These are phyloP conservation scores for Balansia obtecta DNA, from an alignment of 2,329 filamentous ascomycete species.

Conservation along the genomic window DNA sequence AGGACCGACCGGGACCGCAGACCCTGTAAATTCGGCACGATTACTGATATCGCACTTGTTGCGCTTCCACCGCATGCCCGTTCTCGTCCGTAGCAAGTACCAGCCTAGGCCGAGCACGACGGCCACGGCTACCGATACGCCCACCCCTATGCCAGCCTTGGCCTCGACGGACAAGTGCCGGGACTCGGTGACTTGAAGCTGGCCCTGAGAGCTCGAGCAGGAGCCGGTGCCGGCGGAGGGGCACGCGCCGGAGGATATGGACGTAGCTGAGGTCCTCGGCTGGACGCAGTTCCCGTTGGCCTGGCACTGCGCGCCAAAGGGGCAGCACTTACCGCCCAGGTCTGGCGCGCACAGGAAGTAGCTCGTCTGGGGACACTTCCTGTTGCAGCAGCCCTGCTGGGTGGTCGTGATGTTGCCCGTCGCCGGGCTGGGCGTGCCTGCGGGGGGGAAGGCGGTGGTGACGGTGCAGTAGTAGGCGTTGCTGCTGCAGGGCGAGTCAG, in stretches of 20 bases:
- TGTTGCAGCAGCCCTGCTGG: slow-evolving; percentile 25
- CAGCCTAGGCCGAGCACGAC: slow-evolving; percentile 32
- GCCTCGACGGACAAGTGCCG: slow-evolving; percentile 32
- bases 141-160: slow-evolving; percentile 45
- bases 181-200: slow-evolving; percentile 24
- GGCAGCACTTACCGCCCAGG: slow-evolving; percentile 38
- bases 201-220: slow-evolving; percentile 27
- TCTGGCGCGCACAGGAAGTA: slow-evolving; percentile 30
- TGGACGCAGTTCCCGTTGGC: slow-evolving; percentile 23
- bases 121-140: slow-evolving; percentile 30
- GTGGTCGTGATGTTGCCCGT: slow-evolving; percentile 10
- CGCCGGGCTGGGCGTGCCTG: slow-evolving; percentile 13
- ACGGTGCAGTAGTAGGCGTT: slow-evolving; percentile 22
- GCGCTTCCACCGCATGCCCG: not conserved
- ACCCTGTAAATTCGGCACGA: slow-evolving; percentile 1
- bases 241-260: slow-evolving; percentile 9
- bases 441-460: slow-evolving; percentile 12
- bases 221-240: slow-evolving; percentile 27
- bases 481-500: slow-evolving; percentile 23
- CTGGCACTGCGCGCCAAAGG: slow-evolving; percentile 30
- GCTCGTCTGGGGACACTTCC: slow-evolving; percentile 27
- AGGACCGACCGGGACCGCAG: not conserved
- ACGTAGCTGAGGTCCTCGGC: slow-evolving; percentile 12
- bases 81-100: slow-evolving; percentile 29
- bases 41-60: not conserved